These are phyloP conservation scores for Colletotrichum brevisporum DNA, from an alignment of 2,329 filamentous ascomycete species.

Conservation along the genomic window DNA sequence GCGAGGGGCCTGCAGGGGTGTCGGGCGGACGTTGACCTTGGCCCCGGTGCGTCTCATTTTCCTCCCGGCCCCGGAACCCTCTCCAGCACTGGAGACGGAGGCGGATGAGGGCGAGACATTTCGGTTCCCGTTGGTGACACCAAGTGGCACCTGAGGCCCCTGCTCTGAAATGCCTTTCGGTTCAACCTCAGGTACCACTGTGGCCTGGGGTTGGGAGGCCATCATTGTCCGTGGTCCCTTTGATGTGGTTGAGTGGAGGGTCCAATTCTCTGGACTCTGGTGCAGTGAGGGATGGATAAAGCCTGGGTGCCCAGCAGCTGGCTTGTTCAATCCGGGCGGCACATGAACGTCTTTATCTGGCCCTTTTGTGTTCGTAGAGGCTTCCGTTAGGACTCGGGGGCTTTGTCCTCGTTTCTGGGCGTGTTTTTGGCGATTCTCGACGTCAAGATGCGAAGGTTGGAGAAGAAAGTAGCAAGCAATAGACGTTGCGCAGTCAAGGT, in stretches of 20 bases:
- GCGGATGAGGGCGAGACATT: constrained; percentile 15
- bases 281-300: too few species aligned
- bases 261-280: too few species aligned
- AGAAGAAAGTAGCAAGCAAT: neutral
- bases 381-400: neutral
- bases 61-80: constrained; percentile 8
- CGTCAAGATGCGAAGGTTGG: neutral
- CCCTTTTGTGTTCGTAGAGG: neutral
- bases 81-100: constrained; percentile 24
- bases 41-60: constrained; percentile 34
- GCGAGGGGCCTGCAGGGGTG: constrained; percentile 14
- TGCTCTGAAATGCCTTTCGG: neutral
- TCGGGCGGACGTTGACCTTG: constrained; percentile 22
- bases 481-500: neutral
- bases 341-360: too few species aligned
- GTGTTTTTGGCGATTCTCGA: neutral
- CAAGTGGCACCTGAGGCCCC: neutral
- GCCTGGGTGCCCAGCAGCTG: too few species aligned
- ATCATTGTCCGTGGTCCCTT: constrained; percentile 5
- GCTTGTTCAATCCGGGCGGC: too few species aligned
- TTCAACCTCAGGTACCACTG: neutral
- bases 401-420: neutral
- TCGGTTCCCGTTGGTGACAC: neutral
- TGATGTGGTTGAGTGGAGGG: neutral
- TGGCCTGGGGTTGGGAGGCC: constrained; percentile 12